Evolutionary conservation across 768 basidiomycete genomes (phyloP).

Genomic region (Amanita subjunquillea): DNA sequence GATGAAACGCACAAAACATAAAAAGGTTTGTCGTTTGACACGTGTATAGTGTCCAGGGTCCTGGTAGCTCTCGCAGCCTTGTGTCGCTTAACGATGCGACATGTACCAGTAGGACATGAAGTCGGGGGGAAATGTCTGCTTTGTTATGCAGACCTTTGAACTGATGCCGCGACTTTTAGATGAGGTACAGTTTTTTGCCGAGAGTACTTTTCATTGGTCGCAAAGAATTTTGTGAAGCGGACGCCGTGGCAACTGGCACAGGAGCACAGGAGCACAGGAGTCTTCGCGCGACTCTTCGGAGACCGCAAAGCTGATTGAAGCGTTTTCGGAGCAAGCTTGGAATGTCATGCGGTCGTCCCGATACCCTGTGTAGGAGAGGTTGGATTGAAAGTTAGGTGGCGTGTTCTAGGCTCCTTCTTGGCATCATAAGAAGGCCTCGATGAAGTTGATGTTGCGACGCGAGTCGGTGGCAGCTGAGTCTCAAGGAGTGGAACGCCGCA

Average conservation of each 20-base stretch:
- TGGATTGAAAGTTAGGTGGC: neutral
- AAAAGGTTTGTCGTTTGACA: neutral
- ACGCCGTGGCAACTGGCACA: neutral
- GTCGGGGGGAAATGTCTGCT: neutral
- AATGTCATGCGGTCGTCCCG: conserved; percentile 17
- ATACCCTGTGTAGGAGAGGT: conserved; percentile 9
- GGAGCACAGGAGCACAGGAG: conserved; percentile 2
- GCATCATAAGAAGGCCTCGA: conserved; percentile 3
- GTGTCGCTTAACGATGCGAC: neutral
- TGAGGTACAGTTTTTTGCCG: conserved; percentile 11
- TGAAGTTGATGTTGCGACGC: conserved; percentile 8
- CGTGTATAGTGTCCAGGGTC: neutral
- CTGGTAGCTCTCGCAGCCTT: neutral
- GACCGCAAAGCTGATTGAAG: conserved; percentile 30
- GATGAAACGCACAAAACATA: too few species aligned
- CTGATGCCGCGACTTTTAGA: conserved; percentile 10
- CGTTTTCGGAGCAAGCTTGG: conserved; percentile 22
- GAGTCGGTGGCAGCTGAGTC: conserved; percentile 46
- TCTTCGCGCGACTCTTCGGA: conserved; percentile 12
- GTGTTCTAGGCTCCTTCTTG: neutral
- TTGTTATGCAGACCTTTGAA: conserved; percentile 7
- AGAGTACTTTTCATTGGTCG: conserved; percentile 22
- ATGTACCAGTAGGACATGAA: neutral
- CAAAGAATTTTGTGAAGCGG: conserved; percentile 9
- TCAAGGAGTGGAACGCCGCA: conserved; percentile 52